Evolutionary conservation across 1,139 yeast genomes (phyloP).

Genomic region (Geotrichum klebahnii): DNA sequence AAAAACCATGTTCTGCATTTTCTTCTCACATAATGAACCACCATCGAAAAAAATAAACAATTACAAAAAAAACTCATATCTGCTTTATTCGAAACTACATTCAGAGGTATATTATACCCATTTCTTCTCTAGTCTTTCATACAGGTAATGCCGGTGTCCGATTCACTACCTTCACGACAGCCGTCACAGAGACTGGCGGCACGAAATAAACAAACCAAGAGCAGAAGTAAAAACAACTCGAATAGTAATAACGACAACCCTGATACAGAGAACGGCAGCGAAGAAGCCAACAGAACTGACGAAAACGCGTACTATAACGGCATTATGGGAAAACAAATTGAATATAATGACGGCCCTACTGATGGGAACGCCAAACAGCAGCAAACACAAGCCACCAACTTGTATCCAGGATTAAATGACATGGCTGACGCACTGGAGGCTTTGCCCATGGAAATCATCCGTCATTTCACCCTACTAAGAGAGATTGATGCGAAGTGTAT

Average conservation of each 20-base stretch:
- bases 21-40: too few relatives aligned
- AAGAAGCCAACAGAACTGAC: background rate
- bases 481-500: constrained; percentile 95
- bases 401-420: constrained; percentile 83
- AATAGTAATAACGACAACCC: background rate
- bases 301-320: background rate
- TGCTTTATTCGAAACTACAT: too few relatives aligned
- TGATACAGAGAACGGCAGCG: background rate
- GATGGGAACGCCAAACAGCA: background rate
- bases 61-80: too few relatives aligned
- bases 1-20: too few relatives aligned
- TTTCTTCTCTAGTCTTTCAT: background rate
- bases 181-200: constrained; percentile 7
- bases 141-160: background rate
- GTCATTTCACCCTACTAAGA: constrained; percentile 80
- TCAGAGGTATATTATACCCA: background rate
- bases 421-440: constrained; percentile 89
- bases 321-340: background rate
- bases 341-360: background rate
- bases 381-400: background rate
- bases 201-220: background rate
- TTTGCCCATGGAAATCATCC: constrained; percentile 74
- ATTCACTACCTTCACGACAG: constrained; percentile 4
- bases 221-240: background rate
- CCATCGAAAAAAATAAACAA: too few relatives aligned